Conservation (phyloP, 306 rosid species). For the Gleditsia sinensis region DNA sequence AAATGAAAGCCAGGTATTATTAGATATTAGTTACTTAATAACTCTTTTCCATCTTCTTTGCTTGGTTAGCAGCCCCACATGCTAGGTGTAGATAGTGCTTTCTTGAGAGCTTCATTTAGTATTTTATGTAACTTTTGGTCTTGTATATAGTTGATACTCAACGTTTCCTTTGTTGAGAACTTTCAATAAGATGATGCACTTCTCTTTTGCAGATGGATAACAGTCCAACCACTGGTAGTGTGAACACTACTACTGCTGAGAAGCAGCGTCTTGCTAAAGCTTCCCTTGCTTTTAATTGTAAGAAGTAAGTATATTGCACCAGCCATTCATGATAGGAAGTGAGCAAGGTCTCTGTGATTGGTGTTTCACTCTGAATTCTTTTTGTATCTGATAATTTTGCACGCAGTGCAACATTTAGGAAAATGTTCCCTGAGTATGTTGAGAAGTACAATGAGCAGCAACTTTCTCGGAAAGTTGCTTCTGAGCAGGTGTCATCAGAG, state of each 20-base stretch:
- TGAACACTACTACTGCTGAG: slow-evolving; percentile 76
- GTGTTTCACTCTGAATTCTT: slow-evolving; percentile 19
- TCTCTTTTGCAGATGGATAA: slow-evolving; percentile 77
- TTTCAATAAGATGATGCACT: slow-evolving; percentile 9
- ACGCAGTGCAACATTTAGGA: slow-evolving; percentile 78
- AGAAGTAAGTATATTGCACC: slow-evolving; percentile 63
- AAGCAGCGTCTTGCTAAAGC: slow-evolving; percentile 90
- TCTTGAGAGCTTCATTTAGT: slow-evolving; percentile 8
- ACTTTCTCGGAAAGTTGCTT: slow-evolving; percentile 52
- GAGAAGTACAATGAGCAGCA: slow-evolving; percentile 80
- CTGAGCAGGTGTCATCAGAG: slow-evolving; percentile 51
- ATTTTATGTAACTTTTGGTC: background rate
- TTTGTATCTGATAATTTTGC: slow-evolving; percentile 27
- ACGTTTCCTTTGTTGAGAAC: slow-evolving; percentile 5
- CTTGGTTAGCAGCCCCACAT: background rate
- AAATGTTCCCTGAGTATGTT: slow-evolving; percentile 90
- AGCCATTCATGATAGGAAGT: slow-evolving; percentile 18
- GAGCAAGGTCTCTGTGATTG: slow-evolving; percentile 10
- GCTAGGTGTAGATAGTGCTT: background rate
- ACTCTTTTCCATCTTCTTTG: too few relatives aligned
- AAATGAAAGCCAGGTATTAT: background rate
- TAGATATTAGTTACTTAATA: background rate
- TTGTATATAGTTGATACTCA: background rate
- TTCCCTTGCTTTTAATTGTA: slow-evolving; percentile 87
- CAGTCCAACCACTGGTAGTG: slow-evolving; percentile 98